Evolutionary conservation across 2,329 filamentous ascomycete genomes (phyloP), one percentile per base, ranked within the genome.

Genomic region (Aureobasidium vineae): DNA sequence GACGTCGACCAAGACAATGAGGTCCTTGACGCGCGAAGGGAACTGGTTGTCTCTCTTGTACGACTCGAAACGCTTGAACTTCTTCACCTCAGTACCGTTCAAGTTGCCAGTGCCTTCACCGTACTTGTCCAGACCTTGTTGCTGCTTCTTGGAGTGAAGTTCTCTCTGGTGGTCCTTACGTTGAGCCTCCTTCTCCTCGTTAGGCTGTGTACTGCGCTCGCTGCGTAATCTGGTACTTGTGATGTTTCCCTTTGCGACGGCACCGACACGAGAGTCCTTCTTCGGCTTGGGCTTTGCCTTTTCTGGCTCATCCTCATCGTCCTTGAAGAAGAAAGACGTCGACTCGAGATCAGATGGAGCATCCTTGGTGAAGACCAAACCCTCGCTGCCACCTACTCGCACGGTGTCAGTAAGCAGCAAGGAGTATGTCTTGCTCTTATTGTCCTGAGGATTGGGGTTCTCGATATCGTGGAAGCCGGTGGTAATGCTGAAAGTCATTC

Each of bases 21-120:
- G 83, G 72, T 97, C 94, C 76, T 90, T 90, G 70, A 96, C 88
- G 74, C 88, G 89, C 16, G 85, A 75, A 1, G 95, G 95, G 64
- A 99, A 87, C 77, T 98, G 94, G 72, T 96, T 97, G 77, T 98
- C 95, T 68, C 94, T 88, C 83, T 98, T 99, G 82, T 99, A 99
- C 0, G 95, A 99, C 78, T 99, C 95, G 75, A 98, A 99, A 66
- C 92, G 91, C 82, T 98, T 98, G 83, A 99, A 98, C 80, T 94
- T 96, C 84, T 98, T 98, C 77, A 96, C 90, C 71, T 95, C 90
- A n/a, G 88, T 88, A 40, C 94, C 95, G 73, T 97, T 95, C 70
- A 94, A 84, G 67, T 89, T 91, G 67, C 88, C 90, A 0, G 90
- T 93, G 0, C 91, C 90, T 74, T 96, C 92, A 49, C 91, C 87